phyloP scores from a whole-genome alignment of 1,284 basidiomycete genomes.

The Tilletia walkeri region DNA sequence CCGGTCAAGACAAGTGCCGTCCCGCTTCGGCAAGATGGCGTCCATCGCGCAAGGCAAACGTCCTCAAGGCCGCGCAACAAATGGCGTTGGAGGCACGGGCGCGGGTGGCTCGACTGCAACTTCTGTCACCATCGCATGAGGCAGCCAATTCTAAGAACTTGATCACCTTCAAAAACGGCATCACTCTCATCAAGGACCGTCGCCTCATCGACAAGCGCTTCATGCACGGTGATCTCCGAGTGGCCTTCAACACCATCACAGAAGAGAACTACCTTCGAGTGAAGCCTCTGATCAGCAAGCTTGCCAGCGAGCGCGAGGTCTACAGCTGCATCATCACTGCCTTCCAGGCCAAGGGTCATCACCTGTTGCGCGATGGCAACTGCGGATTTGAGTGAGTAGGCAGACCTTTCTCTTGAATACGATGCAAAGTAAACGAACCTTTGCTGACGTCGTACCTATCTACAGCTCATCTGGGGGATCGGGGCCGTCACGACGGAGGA shows the following conservation, averaged over 20 bases:
- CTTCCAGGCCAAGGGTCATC: not conserved
- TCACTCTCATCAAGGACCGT: not conserved
- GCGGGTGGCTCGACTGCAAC: not conserved
- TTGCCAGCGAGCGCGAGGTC: not conserved
- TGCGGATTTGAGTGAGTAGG: slow-evolving; percentile 10
- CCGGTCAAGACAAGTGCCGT: not conserved
- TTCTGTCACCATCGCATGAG: no score
- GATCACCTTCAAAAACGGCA: slow-evolving; percentile 12
- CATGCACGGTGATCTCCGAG: not conserved
- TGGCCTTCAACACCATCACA: not conserved
- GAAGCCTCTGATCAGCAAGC: not conserved
- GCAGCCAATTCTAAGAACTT: not conserved
- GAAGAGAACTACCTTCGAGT: slow-evolving; percentile 9
- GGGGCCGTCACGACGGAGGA: not conserved
- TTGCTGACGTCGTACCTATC: not conserved
- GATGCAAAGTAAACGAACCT: no score
- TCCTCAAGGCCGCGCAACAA: not conserved
- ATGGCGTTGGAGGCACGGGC: not conserved
- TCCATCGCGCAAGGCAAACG: slow-evolving; percentile 9
- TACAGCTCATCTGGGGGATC: not conserved
- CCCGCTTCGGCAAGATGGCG: not conserved
- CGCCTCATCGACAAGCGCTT: slow-evolving; percentile 4
- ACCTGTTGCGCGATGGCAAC: not conserved
- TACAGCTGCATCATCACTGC: not conserved
- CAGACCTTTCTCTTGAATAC: not conserved